A percentile compares a stretch with the other conserved stretches of the same genome.
These are phyloP conservation scores for Cryphonectria nitschkei DNA, from an alignment of 2,329 filamentous ascomycete genomes.

Conservation along the genomic window DNA sequence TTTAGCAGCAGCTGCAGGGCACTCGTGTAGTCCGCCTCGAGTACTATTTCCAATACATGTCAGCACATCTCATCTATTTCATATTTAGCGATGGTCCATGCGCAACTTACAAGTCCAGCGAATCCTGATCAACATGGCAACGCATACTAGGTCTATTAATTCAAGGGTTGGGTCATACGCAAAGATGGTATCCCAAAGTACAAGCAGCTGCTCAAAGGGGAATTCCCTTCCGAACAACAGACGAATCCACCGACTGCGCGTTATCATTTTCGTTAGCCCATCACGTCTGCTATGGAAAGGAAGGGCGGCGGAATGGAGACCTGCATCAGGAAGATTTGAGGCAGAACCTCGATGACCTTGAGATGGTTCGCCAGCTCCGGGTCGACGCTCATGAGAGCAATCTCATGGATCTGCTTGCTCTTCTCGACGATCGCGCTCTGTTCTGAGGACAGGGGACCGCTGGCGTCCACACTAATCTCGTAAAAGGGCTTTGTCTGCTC, in stretches of 20 bases:
- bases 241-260: constrained; percentile 83
- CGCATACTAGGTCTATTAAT: constrained; percentile 86
- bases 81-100: not conserved
- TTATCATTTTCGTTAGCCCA: not conserved
- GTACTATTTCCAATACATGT: constrained; percentile 55
- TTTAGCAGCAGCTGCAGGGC: constrained; percentile 82
- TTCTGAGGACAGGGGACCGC: constrained; percentile 41
- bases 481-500: constrained; percentile 85
- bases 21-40: constrained; percentile 85
- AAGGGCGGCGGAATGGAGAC: constrained; percentile 34
- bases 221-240: constrained; percentile 94
- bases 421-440: constrained; percentile 76
- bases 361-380: constrained; percentile 83
- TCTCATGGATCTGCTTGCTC: constrained; percentile 85
- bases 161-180: constrained; percentile 80
- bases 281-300: not conserved
- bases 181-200: constrained; percentile 90
- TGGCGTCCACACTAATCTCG: constrained; percentile 58
- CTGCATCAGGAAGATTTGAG: constrained; percentile 94
- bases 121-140: constrained; percentile 90
- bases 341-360: constrained; percentile 82
- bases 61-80: constrained; percentile 20
- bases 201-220: constrained; percentile 79
- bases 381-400: constrained; percentile 76
- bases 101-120: constrained; percentile 76